Evolutionary conservation across 177 flowering plant genomes (phyloP).

Genomic region (Telopea speciosissima): DNA sequence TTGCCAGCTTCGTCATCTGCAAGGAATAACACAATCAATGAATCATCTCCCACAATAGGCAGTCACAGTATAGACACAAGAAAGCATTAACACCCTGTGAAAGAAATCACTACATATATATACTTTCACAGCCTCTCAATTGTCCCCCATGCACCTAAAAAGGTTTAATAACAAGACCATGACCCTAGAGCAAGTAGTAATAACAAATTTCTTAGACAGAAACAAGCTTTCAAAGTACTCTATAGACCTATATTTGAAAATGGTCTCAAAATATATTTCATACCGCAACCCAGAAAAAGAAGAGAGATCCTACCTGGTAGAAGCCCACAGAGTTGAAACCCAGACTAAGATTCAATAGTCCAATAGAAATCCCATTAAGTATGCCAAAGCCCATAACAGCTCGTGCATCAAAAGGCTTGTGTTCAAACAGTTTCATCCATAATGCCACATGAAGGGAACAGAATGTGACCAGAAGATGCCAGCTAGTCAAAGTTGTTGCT

Average conservation of each 20-base stretch:
- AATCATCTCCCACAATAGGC: neutral
- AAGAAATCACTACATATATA: neutral
- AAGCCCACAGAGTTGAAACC: constrained; percentile 98
- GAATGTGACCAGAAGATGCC: constrained; percentile 97
- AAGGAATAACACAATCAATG: constrained; percentile 10
- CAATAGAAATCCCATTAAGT: constrained; percentile 89
- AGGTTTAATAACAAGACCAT: neutral
- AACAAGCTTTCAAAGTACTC: neutral
- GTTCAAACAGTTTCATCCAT: constrained; percentile 87
- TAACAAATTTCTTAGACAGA: neutral
- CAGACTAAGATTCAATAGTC: constrained; percentile 86
- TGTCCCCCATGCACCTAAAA: no score
- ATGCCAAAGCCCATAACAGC: constrained; percentile 95
- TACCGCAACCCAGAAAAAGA: neutral
- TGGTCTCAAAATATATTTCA: neutral
- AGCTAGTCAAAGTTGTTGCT: constrained; percentile 99
- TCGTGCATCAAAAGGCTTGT: constrained; percentile 87
- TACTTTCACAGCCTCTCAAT: neutral
- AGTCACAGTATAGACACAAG: neutral
- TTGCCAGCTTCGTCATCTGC: constrained; percentile 96
- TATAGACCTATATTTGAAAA: neutral
- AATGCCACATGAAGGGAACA: constrained; percentile 94
- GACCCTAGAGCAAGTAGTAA: neutral
- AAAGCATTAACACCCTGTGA: constrained; percentile 4
- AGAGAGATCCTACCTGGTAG: constrained; percentile 57